Evolutionary conservation across 306 rosid species (phyloP), one percentile per base, ranked within the genome.

Genomic region (Cicer bijugum): DNA sequence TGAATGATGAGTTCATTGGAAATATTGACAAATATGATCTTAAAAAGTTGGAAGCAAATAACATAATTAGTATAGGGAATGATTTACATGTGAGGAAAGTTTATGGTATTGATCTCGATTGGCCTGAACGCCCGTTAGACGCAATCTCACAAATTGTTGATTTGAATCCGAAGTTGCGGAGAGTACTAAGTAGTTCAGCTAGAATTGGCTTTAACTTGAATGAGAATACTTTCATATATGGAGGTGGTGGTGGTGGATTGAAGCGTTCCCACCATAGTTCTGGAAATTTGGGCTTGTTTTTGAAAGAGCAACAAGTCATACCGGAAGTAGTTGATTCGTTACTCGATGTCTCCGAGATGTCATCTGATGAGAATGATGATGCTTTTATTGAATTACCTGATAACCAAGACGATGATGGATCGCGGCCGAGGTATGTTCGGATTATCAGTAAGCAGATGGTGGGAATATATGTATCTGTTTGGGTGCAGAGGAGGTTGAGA

Each of bases 371-470:
- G 72, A 89, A 75, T 70, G 94, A 79, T 45, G 86, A 87, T 80
- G 48, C 78, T 75, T 87, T 91, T 55, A 14, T 39, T 55, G 92
- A 89, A 51, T 52, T 85, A 8, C 87, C 82, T 43, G 51, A 76
- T 37, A 78, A 48, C 12, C 83, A 74, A 57, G 72, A 67, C 33
- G 75, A 53, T 63, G 4, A 35, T 52, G 87, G 56, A 50, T 75
- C 84, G 9, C 80, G 77, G 45, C 84, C 87, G 10, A 85, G 80
- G 28, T 94, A 89, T 64, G 96, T 91, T n/a, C 81, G 91, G 67
- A 82, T 94, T 62, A 86, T 94, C 74, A 90, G 99, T 87, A 94
- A 94, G 90, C 99, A 94, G 85, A 94, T 91, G 99, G 97, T 94
- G 28, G 99, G 99, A 75, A 89, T 94, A 43, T 91, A 89, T 53